Percentiles rank a stretch among this genome's conserved stretches.
phyloP scores from a whole-genome alignment of 768 basidiomycete genomes.

The Suillus clintonianus region DNA sequence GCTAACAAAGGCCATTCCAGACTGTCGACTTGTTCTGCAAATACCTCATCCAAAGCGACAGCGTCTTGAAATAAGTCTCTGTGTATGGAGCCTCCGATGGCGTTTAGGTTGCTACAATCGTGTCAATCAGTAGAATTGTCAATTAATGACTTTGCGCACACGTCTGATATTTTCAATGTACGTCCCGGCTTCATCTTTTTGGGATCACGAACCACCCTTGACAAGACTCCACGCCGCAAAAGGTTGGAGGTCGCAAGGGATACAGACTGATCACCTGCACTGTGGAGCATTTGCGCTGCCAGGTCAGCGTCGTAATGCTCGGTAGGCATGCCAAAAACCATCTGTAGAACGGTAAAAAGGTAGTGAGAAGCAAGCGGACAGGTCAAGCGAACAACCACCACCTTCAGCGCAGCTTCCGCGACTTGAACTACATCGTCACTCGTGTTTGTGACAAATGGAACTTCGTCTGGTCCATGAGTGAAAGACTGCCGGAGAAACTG shows the following conservation, averaged over 20 bases:
- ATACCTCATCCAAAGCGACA: slow-evolving; percentile 57
- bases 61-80: slow-evolving; percentile 76
- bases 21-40: slow-evolving; percentile 51
- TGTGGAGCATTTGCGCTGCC: slow-evolving; percentile 58
- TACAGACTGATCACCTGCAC: slow-evolving; percentile 57
- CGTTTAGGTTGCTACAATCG: slow-evolving; percentile 60
- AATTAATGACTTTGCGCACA: slow-evolving; percentile 35
- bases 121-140: slow-evolving; percentile 1
- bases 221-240: slow-evolving; percentile 63
- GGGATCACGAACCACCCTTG: slow-evolving; percentile 65
- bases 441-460: slow-evolving; percentile 7
- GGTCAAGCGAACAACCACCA: slow-evolving; percentile 19
- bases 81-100: slow-evolving; percentile 62
- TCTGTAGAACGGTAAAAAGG: slow-evolving; percentile 44
- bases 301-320: slow-evolving; percentile 66
- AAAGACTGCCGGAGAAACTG: slow-evolving; percentile 60
- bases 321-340: slow-evolving; percentile 72
- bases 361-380: neutral
- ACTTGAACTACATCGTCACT: slow-evolving; percentile 45
- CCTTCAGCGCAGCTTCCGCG: slow-evolving; percentile 77
- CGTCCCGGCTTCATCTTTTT: slow-evolving; percentile 70
- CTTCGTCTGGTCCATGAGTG: slow-evolving; percentile 41
- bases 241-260: slow-evolving; percentile 59
- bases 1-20: slow-evolving; percentile 81
- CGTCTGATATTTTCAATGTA: slow-evolving; percentile 74